Percentiles rank a stretch among this genome's conserved stretches.
Conservation (phyloP, 257 asterid species). For the Plantago elongata region DNA sequence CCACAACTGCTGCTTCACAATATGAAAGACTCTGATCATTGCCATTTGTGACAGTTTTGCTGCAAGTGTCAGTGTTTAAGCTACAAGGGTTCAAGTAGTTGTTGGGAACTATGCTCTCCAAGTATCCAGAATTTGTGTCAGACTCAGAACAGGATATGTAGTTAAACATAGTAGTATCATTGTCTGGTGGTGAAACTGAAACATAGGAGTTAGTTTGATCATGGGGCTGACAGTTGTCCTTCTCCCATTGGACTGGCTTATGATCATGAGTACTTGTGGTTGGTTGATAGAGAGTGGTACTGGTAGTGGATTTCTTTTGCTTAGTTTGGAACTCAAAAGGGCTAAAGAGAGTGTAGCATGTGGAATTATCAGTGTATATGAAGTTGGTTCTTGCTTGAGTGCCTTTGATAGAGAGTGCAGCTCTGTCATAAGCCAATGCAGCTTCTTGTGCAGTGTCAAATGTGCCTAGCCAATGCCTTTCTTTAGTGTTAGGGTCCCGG, state of each 20-base stretch:
- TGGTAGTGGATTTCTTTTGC: slow-evolving; percentile 17
- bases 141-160: slow-evolving; percentile 22
- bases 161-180: slow-evolving; percentile 26
- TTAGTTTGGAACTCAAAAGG: slow-evolving; percentile 40
- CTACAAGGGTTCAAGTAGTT: slow-evolving; percentile 59
- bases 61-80: slow-evolving; percentile 2
- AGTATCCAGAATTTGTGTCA: slow-evolving; percentile 65
- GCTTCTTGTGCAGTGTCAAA: slow-evolving; percentile 98
- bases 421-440: slow-evolving; percentile 91
- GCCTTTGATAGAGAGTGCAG: slow-evolving; percentile 90
- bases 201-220: slow-evolving; percentile 34
- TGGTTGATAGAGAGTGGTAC: neutral
- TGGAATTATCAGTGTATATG: slow-evolving; percentile 49
- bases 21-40: slow-evolving; percentile 1
- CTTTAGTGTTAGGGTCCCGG: slow-evolving; percentile 88
- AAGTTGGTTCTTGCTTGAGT: slow-evolving; percentile 84
- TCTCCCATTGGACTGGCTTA: slow-evolving; percentile 18
- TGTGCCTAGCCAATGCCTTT: slow-evolving; percentile 93
- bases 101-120: slow-evolving; percentile 83
- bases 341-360: slow-evolving; percentile 34
- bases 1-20: slow-evolving; percentile 3
- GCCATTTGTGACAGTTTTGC: slow-evolving; percentile 3
- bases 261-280: neutral
- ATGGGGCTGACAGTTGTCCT: slow-evolving; percentile 24
- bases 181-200: slow-evolving; percentile 27